Evolutionary conservation across 176 grass and related monocot species (phyloP), one percentile per base, ranked within the genome.

Genomic region (Musa troglodytarum): DNA sequence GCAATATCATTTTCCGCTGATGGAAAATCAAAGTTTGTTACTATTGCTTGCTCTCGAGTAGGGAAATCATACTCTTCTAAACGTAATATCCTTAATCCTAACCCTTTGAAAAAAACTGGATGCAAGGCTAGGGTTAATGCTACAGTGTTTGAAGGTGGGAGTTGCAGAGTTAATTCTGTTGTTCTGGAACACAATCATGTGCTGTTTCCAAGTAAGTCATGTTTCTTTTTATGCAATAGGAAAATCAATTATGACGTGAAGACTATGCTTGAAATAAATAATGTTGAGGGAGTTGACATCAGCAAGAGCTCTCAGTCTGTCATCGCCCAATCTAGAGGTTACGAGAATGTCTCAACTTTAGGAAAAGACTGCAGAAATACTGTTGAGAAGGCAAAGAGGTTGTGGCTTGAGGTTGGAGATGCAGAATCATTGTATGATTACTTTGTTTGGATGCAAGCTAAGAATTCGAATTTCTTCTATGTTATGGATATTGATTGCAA

Each of bases 391-490:
- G 8, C 57, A n/a, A 61, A 61, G 16, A 7, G 15, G 57, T 61
- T 61, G 57, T 19, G n/a, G 16, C 19, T 61, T 61, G 53, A 25
- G 1, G 22, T 69, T 53, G 65, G 65, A 57, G 77, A 70, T 57
- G 77, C 65, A 69, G 23, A 70, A 56, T 24, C 53, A 1, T 12
- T 51, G 52, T 29, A 11, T 56, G 77, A 70, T 28, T 71, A 69
- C 68, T 79, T 79, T 70, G 53, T 79, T 9, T 29, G 49, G 49
- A 71, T 79, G 66, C 77, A 79, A 54, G 68, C 51, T 10, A 49
- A 79, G 0, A 71, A 77, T 65, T 52, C 74, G 2, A 52, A 22
- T 23, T 76, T 76, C 58, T 76, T 76, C 63, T 64, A 50, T 17
- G 29, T 71, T 16, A 61, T 71, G 66, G 67, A 79, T 50, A 52